Evolutionary conservation across 768 basidiomycete species (phyloP).

Genomic region (Russula earlei): DNA sequence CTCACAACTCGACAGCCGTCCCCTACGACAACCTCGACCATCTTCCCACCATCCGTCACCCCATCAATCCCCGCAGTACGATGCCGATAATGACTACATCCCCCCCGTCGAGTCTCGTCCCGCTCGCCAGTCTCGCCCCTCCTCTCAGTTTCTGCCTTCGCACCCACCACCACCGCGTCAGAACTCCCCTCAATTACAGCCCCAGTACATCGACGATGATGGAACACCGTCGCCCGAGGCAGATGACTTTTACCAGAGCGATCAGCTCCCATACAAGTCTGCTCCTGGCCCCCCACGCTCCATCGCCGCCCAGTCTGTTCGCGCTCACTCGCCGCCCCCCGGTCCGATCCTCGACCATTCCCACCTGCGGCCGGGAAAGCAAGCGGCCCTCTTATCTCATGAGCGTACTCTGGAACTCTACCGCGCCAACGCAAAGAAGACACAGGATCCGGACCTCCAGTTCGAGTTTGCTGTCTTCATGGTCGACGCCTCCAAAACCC

Average conservation of each 20-base stretch:
- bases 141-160: conserved; percentile 6
- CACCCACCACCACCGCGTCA: neutral
- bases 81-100: conserved; percentile 3
- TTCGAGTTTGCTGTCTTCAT: conserved; percentile 99
- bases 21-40: neutral
- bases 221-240: conserved; percentile 14
- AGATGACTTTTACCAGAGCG: conserved; percentile 20
- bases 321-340: conserved; percentile 56
- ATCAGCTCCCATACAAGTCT: neutral
- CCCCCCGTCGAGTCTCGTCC: conserved; percentile 3
- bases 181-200: conserved; percentile 13
- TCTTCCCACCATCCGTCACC: conserved; percentile 3
- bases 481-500: conserved; percentile 91
- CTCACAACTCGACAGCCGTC: neutral
- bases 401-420: conserved; percentile 96
- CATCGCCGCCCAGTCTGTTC: conserved; percentile 44
- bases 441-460: conserved; percentile 93
- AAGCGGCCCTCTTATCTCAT: conserved; percentile 88
- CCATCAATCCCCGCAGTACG: conserved; percentile 3
- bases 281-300: conserved; percentile 25
- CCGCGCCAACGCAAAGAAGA: conserved; percentile 96
- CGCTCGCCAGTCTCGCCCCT: conserved; percentile 11
- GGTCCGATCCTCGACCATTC: conserved; percentile 81
- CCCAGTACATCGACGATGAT: conserved; percentile 18
- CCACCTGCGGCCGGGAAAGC: conserved; percentile 85